These are phyloP conservation scores for Canna indica DNA, from an alignment of 176 grass and related monocot species.

Conservation along the genomic window DNA sequence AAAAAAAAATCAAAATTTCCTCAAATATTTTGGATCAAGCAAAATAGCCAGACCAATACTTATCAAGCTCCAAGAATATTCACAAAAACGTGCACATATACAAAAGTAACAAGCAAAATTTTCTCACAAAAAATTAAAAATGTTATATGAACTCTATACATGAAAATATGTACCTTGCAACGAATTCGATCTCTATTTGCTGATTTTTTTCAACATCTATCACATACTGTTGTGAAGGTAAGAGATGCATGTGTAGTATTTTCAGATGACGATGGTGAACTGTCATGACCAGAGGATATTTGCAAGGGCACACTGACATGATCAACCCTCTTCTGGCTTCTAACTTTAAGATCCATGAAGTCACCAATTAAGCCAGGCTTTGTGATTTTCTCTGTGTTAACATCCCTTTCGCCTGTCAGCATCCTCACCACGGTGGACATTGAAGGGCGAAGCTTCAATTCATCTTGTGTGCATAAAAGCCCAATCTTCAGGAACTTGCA, in stretches of 20 bases:
- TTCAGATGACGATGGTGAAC: slow-evolving; percentile 27
- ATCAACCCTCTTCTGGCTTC: slow-evolving; percentile 18
- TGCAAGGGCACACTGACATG: slow-evolving; percentile 19
- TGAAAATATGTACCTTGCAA: background rate
- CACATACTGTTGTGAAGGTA: slow-evolving; percentile 43
- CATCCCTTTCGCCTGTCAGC: slow-evolving; percentile 45
- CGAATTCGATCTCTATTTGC: background rate
- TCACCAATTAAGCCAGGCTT: slow-evolving; percentile 66
- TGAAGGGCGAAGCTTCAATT: slow-evolving; percentile 39
- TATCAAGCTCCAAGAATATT: slow-evolving; percentile 24
- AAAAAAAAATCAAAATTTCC: background rate
- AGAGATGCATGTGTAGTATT: slow-evolving; percentile 52
- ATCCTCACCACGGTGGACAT: slow-evolving; percentile 45
- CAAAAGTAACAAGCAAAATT: background rate
- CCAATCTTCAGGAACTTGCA: slow-evolving; percentile 63
- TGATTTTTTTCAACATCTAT: slow-evolving; percentile 25
- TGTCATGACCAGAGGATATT: slow-evolving; percentile 31
- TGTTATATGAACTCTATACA: background rate
- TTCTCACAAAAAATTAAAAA: background rate
- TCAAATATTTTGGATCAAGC: background rate
- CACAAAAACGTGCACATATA: background rate
- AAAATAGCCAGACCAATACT: slow-evolving; percentile 1
- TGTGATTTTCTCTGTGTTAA: slow-evolving; percentile 37
- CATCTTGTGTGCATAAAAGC: slow-evolving; percentile 65
- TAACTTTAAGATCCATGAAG: slow-evolving; percentile 46